A percentile compares a stretch with the other conserved stretches of the same genome.
phyloP scores from a whole-genome alignment of 2,329 filamentous ascomycete genomes.

The Beauveria sp. region DNA sequence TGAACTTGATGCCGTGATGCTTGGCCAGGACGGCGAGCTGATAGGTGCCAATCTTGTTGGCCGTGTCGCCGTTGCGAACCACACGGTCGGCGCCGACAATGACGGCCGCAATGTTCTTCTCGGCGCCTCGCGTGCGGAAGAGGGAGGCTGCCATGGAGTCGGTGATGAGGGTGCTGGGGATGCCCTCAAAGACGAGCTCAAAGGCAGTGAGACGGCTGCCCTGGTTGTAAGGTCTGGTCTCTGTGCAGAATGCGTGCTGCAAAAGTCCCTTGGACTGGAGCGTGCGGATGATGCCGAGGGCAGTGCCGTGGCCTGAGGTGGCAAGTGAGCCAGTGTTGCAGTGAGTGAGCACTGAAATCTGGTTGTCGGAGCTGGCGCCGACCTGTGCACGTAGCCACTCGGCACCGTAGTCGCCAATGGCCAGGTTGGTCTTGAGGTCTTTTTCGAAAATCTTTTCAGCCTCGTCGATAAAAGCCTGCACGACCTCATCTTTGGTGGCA shows the following conservation, averaged over 20 bases:
- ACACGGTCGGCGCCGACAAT: constrained; percentile 94
- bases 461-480: constrained; percentile 64
- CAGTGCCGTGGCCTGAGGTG: constrained; percentile 95
- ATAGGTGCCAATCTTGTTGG: constrained; percentile 98
- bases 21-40: constrained; percentile 82
- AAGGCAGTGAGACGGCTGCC: constrained; percentile 91
- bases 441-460: constrained; percentile 82
- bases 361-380: constrained; percentile 36
- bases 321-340: constrained; percentile 97
- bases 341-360: constrained; percentile 82
- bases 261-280: constrained; percentile 60
- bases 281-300: constrained; percentile 85
- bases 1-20: constrained; percentile 84
- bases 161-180: constrained; percentile 85
- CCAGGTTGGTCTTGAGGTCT: constrained; percentile 79
- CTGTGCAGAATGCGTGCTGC: constrained; percentile 86
- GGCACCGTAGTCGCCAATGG: constrained; percentile 76
- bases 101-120: constrained; percentile 70
- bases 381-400: constrained; percentile 67
- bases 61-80: constrained; percentile 92
- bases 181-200: constrained; percentile 88
- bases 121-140: constrained; percentile 54
- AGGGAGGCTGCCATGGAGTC: constrained; percentile 95
- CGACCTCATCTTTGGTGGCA: constrained; percentile 43
- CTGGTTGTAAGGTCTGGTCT: constrained; percentile 97